These are phyloP conservation scores for Karstenula rhodostoma DNA, from an alignment of 2,329 filamentous ascomycete species.

Conservation along the genomic window DNA sequence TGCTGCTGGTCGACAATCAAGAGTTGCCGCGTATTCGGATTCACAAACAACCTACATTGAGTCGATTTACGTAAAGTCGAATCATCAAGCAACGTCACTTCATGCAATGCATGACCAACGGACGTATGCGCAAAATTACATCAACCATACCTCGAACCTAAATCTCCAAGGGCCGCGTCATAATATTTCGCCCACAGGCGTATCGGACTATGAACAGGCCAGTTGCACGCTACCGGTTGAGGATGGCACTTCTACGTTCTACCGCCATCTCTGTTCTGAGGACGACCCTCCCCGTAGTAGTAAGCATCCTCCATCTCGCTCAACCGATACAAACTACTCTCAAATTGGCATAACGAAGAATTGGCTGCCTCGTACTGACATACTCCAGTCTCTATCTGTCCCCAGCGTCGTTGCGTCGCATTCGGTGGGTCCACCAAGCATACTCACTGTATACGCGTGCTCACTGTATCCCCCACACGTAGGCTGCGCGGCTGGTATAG, in stretches of 20 bases:
- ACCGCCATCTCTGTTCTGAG: slow-evolving; percentile 64
- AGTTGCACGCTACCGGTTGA: slow-evolving; percentile 37
- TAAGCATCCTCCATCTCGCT: not conserved
- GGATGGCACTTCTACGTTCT: slow-evolving; percentile 50
- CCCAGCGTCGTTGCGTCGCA: slow-evolving; percentile 69
- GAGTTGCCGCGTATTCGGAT: slow-evolving; percentile 14
- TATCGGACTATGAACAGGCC: slow-evolving; percentile 6
- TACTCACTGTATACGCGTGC: not conserved
- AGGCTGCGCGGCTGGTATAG: slow-evolving; percentile 66
- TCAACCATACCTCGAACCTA: slow-evolving; percentile 45
- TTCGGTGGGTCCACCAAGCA: slow-evolving; percentile 53
- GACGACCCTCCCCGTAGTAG: slow-evolving; percentile 69
- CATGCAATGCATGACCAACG: slow-evolving; percentile 30
- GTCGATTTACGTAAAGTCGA: slow-evolving; percentile 37
- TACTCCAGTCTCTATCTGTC: slow-evolving; percentile 65
- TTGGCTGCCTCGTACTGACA: not conserved
- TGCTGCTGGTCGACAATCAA: slow-evolving; percentile 14
- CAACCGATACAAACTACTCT: not conserved
- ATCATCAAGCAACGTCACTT: slow-evolving; percentile 33
- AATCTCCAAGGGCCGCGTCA: slow-evolving; percentile 24
- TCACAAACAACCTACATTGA: slow-evolving; percentile 24
- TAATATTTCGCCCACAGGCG: not conserved
- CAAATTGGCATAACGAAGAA: not conserved
- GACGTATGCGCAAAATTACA: slow-evolving; percentile 32
- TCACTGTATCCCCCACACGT: not conserved